phyloP scores from a whole-genome alignment of 441 rosid species.

The Biscutella laevigata region DNA sequence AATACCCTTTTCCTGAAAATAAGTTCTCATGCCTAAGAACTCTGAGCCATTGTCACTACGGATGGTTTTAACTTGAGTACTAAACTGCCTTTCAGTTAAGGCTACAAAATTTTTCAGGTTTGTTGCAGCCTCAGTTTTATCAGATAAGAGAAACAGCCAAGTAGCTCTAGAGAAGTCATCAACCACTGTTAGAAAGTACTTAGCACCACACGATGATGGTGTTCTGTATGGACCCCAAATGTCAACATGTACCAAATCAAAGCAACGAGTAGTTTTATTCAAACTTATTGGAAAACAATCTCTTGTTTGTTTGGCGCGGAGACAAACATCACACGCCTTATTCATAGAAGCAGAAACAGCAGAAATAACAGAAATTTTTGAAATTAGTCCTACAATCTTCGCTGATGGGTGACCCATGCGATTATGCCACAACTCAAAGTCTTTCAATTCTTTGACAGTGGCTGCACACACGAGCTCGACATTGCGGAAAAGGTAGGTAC shows the following conservation, averaged over 20 bases:
- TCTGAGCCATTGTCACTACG: no score
- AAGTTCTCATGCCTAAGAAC: no score
- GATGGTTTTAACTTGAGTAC: no score
- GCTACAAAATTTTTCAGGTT: background rate
- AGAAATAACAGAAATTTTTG: no score
- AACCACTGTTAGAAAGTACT: background rate
- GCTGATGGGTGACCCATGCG: background rate
- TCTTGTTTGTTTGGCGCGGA: background rate
- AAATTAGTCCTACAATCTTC: background rate
- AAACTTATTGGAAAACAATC: background rate
- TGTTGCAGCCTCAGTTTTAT: background rate
- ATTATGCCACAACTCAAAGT: background rate
- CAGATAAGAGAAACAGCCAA: background rate
- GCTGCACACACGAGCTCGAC: background rate
- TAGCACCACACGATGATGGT: background rate
- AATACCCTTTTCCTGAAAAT: no score
- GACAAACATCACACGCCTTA: background rate
- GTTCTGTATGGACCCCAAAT: background rate
- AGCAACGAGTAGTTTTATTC: background rate
- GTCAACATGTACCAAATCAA: background rate
- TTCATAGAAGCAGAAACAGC: background rate
- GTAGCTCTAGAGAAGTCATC: background rate
- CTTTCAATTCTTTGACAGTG: rapidly evolving
- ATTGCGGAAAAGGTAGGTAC: background rate
- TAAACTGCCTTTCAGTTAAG: no score